Percentiles rank a stretch among this genome's conserved stretches.
Evolutionary conservation across 148 eudicot genomes (phyloP).

Genomic region (Cornus florida): DNA sequence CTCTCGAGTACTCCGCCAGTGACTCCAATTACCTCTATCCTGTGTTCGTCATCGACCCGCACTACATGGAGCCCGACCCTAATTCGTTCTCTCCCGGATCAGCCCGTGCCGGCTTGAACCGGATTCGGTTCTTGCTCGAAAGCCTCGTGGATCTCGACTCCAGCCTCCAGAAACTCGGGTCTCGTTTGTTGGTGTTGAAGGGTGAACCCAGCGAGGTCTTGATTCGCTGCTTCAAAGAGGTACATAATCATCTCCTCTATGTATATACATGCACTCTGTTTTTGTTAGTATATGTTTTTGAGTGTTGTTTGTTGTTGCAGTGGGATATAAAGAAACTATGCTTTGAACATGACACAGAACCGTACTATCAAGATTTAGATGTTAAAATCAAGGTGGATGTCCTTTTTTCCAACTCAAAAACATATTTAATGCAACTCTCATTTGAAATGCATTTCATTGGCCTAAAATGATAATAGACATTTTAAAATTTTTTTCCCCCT

Average conservation of each 20-base stretch:
- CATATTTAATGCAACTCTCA: background rate
- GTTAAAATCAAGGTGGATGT: slow-evolving; percentile 60
- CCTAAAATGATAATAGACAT: background rate
- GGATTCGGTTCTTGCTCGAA: slow-evolving; percentile 78
- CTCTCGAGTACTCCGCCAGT: slow-evolving; percentile 50
- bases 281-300: background rate
- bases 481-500: too few species aligned
- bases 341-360: slow-evolving; percentile 86
- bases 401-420: background rate
- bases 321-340: slow-evolving; percentile 86
- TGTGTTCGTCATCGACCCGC: slow-evolving; percentile 79
- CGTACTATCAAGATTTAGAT: slow-evolving; percentile 85
- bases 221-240: slow-evolving; percentile 67
- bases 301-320: slow-evolving; percentile 35
- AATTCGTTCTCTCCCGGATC: slow-evolving; percentile 62
- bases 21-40: slow-evolving; percentile 58
- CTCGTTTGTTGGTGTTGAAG: slow-evolving; percentile 65
- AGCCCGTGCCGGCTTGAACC: slow-evolving; percentile 62
- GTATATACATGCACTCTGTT: background rate
- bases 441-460: background rate
- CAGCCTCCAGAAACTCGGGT: slow-evolving; percentile 52
- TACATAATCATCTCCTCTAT: slow-evolving; percentile 3
- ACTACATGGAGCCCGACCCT: slow-evolving; percentile 82
- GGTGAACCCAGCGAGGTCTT: slow-evolving; percentile 74
- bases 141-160: slow-evolving; percentile 68